Conservation (phyloP, 768 basidiomycete species). For the Austroboletus festivus region DNA sequence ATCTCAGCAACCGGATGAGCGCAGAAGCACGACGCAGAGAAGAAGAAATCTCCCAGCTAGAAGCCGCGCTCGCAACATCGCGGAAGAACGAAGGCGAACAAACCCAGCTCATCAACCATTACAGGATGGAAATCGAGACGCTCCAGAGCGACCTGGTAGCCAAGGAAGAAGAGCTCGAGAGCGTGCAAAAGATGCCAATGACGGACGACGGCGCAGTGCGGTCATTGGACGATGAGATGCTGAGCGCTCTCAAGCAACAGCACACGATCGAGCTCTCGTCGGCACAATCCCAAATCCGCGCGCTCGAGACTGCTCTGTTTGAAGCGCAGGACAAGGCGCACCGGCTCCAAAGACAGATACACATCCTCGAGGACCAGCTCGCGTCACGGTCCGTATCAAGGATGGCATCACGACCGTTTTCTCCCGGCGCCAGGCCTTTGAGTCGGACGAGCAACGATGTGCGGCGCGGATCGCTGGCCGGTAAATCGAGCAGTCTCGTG, state of each 20-base stretch:
- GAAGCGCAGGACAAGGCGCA: conserved; percentile 70
- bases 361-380: conserved; percentile 64
- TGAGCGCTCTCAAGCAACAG: conserved; percentile 66
- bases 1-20: conserved; percentile 57
- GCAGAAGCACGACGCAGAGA: conserved; percentile 43
- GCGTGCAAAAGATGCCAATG: conserved; percentile 44
- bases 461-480: conserved; percentile 35
- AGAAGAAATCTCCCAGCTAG: conserved; percentile 52
- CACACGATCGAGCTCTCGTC: conserved; percentile 78
- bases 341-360: conserved; percentile 64
- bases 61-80: conserved; percentile 50
- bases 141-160: conserved; percentile 57
- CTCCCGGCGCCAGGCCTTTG: conserved; percentile 44
- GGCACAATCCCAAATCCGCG: conserved; percentile 75
- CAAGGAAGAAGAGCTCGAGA: conserved; percentile 67
- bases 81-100: conserved; percentile 55
- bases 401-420: conserved; percentile 43
- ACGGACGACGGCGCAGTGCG: conserved; percentile 36
- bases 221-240: conserved; percentile 72
- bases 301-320: conserved; percentile 69
- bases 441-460: conserved; percentile 40
- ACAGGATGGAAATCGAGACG: conserved; percentile 68
- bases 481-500: conserved; percentile 31
- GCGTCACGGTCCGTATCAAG: conserved; percentile 42
- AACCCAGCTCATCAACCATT: conserved; percentile 56